Evolutionary conservation across 768 basidiomycete genomes (phyloP), one percentile per base, ranked within the genome.

Genomic region (Trametes cingulata): DNA sequence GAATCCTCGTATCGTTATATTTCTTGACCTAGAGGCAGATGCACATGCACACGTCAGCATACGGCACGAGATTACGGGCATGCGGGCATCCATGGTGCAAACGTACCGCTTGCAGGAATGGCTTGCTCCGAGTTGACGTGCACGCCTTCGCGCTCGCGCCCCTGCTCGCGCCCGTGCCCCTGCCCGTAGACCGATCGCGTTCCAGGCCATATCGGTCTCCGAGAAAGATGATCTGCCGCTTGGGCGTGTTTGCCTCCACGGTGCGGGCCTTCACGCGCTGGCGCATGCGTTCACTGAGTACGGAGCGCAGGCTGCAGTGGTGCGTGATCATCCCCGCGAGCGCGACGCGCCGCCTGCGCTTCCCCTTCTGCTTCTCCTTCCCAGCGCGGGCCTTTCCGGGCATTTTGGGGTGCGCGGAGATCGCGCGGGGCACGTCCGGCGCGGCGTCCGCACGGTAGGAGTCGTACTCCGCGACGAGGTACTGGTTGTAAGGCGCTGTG

Each of bases 391-490:
- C 29, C 36, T 27, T 17, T 22, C 24, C 29, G 17, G 42, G 17
- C 12, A 19, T 3, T n/a, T 35, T 12, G 27, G 27, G 17, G 27
- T 35, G 15, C 33, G 29, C 48, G 35, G 49, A n/a, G 49, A 2
- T n/a, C 9, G 35, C 19, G 49, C 10, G 49, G 29, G 29, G 10
- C 29, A 33, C 29, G 29, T 33, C 29, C 29, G 29, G 10, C n/a
- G 15, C 33, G 12, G 20, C 29, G 24, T 33, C 25, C 43, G 35
- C 41, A 20, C 43, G 42, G 20, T 22, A 37, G 22, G 19, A 13
- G 55, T 86, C 85, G 50, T 85, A 82, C 70, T 91, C 88, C 0
- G 90, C 90, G 33, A 92, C 83, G 20, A 92, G 87, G 56, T 88
- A 81, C 69, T 91, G 85, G 73, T 93, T 93, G 47, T 27, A 48